Percentiles rank a stretch among this genome's conserved stretches.
Conservation (phyloP, 768 basidiomycete genomes). For the Hericium coralloides region DNA sequence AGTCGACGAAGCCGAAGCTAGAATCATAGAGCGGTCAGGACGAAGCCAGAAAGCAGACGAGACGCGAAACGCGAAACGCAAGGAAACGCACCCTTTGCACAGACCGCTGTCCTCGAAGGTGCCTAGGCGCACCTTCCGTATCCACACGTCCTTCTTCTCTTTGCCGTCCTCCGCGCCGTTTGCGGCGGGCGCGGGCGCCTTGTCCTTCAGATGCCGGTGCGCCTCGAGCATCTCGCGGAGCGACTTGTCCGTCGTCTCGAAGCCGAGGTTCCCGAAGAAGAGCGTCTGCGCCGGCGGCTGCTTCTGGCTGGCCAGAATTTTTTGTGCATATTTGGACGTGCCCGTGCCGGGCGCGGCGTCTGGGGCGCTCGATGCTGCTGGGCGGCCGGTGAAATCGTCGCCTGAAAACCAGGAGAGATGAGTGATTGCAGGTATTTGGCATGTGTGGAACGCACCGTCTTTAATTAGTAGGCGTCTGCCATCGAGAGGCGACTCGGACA, state of each 20-base stretch:
- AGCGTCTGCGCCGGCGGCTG: slow-evolving; percentile 79
- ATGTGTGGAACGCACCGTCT: slow-evolving; percentile 51
- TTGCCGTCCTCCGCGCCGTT: slow-evolving; percentile 4
- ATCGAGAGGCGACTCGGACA: slow-evolving; percentile 75
- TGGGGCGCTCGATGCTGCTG: slow-evolving; percentile 33
- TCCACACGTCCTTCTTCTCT: slow-evolving; percentile 39
- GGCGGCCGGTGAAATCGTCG: slow-evolving; percentile 64
- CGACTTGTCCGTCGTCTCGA: slow-evolving; percentile 75
- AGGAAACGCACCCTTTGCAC: slow-evolving; percentile 82
- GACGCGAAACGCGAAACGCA: too few species aligned
- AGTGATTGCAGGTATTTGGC: not conserved
- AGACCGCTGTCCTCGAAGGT: slow-evolving; percentile 93
- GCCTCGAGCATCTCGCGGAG: slow-evolving; percentile 68
- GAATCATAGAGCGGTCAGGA: not conserved
- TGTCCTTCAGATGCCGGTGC: slow-evolving; percentile 37
- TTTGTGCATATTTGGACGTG: slow-evolving; percentile 63
- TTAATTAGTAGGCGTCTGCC: slow-evolving; percentile 91
- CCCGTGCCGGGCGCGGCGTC: slow-evolving; percentile 27
- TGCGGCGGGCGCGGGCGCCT: slow-evolving; percentile 12
- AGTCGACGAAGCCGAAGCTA: slow-evolving; percentile 95
- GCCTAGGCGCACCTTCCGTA: slow-evolving; percentile 83
- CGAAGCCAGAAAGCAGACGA: too few species aligned
- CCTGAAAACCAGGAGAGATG: slow-evolving; percentile 33
- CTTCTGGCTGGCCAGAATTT: slow-evolving; percentile 69
- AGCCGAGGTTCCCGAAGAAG: slow-evolving; percentile 90